Conservation (phyloP, 768 basidiomycete species). For the Rhizopogon sp. region DNA sequence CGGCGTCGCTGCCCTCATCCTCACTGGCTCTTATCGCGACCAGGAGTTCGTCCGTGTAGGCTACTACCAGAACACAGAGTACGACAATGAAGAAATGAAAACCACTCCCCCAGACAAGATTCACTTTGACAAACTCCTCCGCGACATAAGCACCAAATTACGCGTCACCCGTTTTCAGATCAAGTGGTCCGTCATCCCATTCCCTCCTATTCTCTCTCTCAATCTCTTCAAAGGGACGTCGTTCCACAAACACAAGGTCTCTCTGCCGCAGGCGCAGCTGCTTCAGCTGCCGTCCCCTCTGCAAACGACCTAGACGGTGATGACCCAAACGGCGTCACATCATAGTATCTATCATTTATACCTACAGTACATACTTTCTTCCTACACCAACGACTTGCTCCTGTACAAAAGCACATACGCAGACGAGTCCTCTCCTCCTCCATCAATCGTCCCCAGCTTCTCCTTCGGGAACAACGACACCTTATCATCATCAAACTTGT, state of each 20-base stretch:
- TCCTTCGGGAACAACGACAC: slow-evolving; percentile 82
- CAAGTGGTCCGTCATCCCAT: slow-evolving; percentile 55
- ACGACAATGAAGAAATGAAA: slow-evolving; percentile 92
- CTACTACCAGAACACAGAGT: slow-evolving; percentile 99
- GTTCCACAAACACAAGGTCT: slow-evolving; percentile 41
- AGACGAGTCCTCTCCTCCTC: slow-evolving; percentile 87
- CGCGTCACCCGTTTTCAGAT: slow-evolving; percentile 92
- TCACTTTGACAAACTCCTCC: slow-evolving; percentile 71
- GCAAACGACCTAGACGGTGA: slow-evolving; percentile 58
- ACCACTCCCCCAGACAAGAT: slow-evolving; percentile 63
- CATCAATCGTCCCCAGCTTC: slow-evolving; percentile 80
- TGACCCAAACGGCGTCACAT: slow-evolving; percentile 24
- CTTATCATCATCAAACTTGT: slow-evolving; percentile 96
- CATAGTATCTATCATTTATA: slow-evolving; percentile 6
- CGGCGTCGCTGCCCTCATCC: slow-evolving; percentile 94
- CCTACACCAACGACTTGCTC: slow-evolving; percentile 44
- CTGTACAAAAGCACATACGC: slow-evolving; percentile 89
- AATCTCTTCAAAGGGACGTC: slow-evolving; percentile 50
- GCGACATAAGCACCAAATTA: slow-evolving; percentile 89
- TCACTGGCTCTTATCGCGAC: slow-evolving; percentile 93
- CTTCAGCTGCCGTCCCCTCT: slow-evolving; percentile 69
- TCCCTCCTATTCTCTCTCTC: background rate
- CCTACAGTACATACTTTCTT: background rate
- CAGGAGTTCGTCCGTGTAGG: slow-evolving; percentile 99
- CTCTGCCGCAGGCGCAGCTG: slow-evolving; percentile 54